These are phyloP conservation scores for Diplodia intermedia DNA, from an alignment of 2,329 filamentous ascomycete species.

Conservation along the genomic window DNA sequence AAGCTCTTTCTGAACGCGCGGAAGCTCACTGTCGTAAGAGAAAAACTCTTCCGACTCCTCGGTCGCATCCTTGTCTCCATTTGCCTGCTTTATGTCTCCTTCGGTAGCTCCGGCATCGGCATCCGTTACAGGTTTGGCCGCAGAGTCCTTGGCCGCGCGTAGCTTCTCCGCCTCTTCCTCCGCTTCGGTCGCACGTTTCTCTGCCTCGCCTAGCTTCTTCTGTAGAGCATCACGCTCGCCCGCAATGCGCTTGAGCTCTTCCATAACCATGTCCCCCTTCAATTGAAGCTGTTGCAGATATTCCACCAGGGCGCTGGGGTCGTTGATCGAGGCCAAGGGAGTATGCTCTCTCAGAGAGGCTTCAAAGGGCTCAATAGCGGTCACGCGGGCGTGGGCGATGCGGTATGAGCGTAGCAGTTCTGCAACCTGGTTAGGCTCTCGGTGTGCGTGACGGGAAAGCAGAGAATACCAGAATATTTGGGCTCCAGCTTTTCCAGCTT, in stretches of 20 bases:
- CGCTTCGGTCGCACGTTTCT: slow-evolving; percentile 67
- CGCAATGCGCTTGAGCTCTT: slow-evolving; percentile 87
- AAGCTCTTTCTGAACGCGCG: slow-evolving; percentile 77
- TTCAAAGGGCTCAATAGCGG: slow-evolving; percentile 92
- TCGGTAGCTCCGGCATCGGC: slow-evolving; percentile 28
- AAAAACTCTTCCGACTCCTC: slow-evolving; percentile 77
- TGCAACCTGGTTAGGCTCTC: slow-evolving; percentile 44
- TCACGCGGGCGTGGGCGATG: slow-evolving; percentile 84
- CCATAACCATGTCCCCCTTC: slow-evolving; percentile 90
- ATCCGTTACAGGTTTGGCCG: slow-evolving; percentile 5
- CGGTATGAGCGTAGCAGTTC: slow-evolving; percentile 92
- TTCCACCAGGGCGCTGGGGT: slow-evolving; percentile 83
- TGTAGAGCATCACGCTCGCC: slow-evolving; percentile 81
- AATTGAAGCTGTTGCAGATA: slow-evolving; percentile 87
- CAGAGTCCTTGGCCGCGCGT: slow-evolving; percentile 43
- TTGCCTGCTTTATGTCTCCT: slow-evolving; percentile 35
- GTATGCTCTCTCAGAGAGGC: slow-evolving; percentile 90
- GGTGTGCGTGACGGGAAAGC: slow-evolving; percentile 4
- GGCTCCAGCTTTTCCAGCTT: slow-evolving; percentile 90
- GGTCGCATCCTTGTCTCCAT: slow-evolving; percentile 39
- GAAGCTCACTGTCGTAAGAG: slow-evolving; percentile 87
- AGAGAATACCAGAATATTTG: slow-evolving; percentile 75
- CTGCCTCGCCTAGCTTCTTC: slow-evolving; percentile 73
- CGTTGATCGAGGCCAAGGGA: slow-evolving; percentile 84
- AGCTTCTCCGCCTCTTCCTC: slow-evolving; percentile 69